These are phyloP conservation scores for Leishmania tarentolae DNA, from an alignment of 208 protist genomes.

Conservation along the genomic window DNA sequence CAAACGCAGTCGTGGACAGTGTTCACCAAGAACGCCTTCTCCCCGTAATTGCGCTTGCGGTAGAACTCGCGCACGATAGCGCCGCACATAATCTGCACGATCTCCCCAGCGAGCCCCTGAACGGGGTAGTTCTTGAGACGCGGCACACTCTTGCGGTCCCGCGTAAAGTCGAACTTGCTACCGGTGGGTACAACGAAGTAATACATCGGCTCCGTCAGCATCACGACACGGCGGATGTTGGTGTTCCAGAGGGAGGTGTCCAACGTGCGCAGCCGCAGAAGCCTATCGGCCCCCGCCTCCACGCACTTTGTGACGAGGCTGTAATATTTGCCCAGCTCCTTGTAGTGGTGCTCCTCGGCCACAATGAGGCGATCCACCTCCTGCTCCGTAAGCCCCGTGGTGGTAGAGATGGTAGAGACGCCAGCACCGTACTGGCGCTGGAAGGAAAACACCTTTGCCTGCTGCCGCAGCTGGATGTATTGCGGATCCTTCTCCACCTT, in stretches of 20 bases:
- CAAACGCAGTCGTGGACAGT: slow-evolving; percentile 93
- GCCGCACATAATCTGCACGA: slow-evolving; percentile 93
- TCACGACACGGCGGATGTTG: slow-evolving; percentile 67
- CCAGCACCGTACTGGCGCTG: slow-evolving; percentile 92
- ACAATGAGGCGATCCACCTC: slow-evolving; percentile 86
- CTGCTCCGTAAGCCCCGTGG: slow-evolving; percentile 83
- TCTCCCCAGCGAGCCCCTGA: slow-evolving; percentile 88
- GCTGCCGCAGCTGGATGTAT: slow-evolving; percentile 91
- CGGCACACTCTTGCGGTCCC: slow-evolving; percentile 80
- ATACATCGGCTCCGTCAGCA: slow-evolving; percentile 79
- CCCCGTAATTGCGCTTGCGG: slow-evolving; percentile 68
- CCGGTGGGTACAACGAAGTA: slow-evolving; percentile 90
- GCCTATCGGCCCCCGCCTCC: slow-evolving; percentile 65
- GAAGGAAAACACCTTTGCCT: slow-evolving; percentile 93
- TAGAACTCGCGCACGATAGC: slow-evolving; percentile 83
- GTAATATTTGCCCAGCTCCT: slow-evolving; percentile 79
- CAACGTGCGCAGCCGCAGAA: slow-evolving; percentile 78
- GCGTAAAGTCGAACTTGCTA: slow-evolving; percentile 89
- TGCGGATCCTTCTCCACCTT: slow-evolving; percentile 82
- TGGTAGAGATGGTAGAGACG: slow-evolving; percentile 77
- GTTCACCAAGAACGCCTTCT: slow-evolving; percentile 90
- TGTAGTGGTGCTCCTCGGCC: slow-evolving; percentile 89
- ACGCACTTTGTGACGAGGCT: slow-evolving; percentile 82
- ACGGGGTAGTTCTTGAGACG: slow-evolving; percentile 93
- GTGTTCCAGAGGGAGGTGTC: slow-evolving; percentile 63